phyloP scores from a whole-genome alignment of 2,329 filamentous ascomycete species.

The Cladophialophora psammophila region DNA sequence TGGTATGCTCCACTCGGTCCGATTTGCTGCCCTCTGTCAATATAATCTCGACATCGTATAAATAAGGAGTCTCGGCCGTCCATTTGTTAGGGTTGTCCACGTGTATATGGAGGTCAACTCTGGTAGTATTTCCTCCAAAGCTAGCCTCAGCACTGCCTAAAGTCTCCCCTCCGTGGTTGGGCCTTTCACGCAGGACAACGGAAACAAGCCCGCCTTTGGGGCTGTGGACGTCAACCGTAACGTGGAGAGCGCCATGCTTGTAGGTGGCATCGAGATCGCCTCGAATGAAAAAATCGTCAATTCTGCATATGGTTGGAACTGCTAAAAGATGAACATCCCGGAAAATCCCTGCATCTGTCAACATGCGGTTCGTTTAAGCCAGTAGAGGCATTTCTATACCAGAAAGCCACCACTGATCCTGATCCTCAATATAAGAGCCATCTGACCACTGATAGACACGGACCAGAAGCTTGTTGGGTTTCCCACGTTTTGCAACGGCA shows the following conservation, averaged over 20 bases:
- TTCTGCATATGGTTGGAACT: constrained; percentile 58
- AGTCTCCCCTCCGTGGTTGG: constrained; percentile 2
- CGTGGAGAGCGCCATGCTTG: constrained; percentile 58
- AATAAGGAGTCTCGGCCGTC: constrained; percentile 66
- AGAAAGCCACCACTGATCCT: constrained; percentile 73
- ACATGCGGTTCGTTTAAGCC: not conserved
- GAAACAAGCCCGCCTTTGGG: constrained; percentile 1
- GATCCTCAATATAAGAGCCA: constrained; percentile 72
- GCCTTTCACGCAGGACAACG: not conserved
- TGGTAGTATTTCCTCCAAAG: constrained; percentile 9
- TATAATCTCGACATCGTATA: constrained; percentile 19
- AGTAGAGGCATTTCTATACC: constrained; percentile 43
- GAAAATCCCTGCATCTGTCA: constrained; percentile 54
- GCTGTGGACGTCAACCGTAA: constrained; percentile 47
- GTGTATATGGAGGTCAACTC: constrained; percentile 35
- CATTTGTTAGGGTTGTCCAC: constrained; percentile 67
- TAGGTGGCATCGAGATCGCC: constrained; percentile 62
- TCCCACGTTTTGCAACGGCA: constrained; percentile 52
- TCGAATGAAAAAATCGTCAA: constrained; percentile 67
- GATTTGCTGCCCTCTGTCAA: constrained; percentile 44
- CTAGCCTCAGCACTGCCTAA: constrained; percentile 8
- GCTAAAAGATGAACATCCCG: constrained; percentile 69
- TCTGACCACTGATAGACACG: constrained; percentile 75
- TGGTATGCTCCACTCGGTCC: constrained; percentile 55
- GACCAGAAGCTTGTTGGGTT: constrained; percentile 65